Evolutionary conservation across 768 basidiomycete species (phyloP).

Genomic region (Lentinula detonsa): DNA sequence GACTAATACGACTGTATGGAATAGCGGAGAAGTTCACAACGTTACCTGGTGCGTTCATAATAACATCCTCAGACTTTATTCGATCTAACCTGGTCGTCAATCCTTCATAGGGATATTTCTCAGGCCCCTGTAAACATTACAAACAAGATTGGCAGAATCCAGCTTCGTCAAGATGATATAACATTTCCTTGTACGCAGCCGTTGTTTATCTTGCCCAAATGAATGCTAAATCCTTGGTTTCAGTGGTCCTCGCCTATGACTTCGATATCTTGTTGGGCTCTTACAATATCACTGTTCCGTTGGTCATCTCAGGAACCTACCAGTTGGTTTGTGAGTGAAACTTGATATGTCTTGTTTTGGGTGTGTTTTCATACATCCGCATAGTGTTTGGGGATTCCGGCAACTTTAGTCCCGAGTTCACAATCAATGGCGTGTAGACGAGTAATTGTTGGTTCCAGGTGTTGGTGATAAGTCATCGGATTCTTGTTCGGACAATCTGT

Average conservation of each 20-base stretch:
- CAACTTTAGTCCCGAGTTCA: conserved; percentile 27
- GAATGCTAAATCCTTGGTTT: background rate
- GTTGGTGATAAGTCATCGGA: background rate
- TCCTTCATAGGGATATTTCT: conserved; percentile 27
- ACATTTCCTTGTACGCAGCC: conserved; percentile 17
- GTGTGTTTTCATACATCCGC: background rate
- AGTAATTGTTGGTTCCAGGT: too few relatives aligned
- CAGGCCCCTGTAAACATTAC: conserved; percentile 34
- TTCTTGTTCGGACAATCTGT: background rate
- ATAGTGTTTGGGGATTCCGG: conserved; percentile 32
- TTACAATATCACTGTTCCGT: conserved; percentile 20
- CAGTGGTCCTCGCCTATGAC: conserved; percentile 18
- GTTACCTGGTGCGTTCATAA: background rate
- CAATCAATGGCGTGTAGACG: conserved; percentile 12
- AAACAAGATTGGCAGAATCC: conserved; percentile 32
- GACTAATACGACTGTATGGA: background rate
- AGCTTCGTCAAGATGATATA: conserved; percentile 25
- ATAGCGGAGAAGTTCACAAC: background rate
- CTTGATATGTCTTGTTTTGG: too few relatives aligned
- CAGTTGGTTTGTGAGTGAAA: conserved; percentile 21
- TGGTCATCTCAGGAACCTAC: conserved; percentile 23
- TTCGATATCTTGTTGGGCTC: conserved; percentile 24
- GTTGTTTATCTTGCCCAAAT: background rate
- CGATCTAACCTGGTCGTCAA: background rate
- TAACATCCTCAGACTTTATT: background rate